Percentiles rank a stretch among this genome's conserved stretches.
These are phyloP conservation scores for Cyberlindnera maclurae DNA, from an alignment of 805 yeast genomes.

Conservation along the genomic window DNA sequence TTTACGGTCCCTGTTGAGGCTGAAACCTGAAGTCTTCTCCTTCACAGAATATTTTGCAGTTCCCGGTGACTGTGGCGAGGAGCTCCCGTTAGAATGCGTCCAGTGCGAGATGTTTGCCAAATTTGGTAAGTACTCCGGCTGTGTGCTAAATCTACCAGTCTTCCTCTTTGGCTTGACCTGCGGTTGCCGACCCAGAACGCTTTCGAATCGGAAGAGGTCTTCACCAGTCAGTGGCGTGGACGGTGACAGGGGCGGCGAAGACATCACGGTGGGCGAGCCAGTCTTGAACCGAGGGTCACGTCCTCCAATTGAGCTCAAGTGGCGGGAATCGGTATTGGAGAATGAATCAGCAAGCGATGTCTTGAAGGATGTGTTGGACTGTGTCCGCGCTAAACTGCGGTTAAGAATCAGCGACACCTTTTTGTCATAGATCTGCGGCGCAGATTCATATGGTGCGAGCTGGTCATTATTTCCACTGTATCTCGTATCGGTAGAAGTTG, in stretches of 20 bases:
- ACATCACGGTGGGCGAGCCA: slow-evolving; percentile 6
- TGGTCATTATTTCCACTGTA: slow-evolving; percentile 37
- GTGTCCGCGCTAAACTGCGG: slow-evolving; percentile 63
- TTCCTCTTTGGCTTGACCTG: slow-evolving; percentile 11
- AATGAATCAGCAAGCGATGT: slow-evolving; percentile 67
- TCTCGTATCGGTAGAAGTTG: slow-evolving; percentile 55
- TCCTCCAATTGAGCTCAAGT: slow-evolving; percentile 15
- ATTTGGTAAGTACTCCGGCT: slow-evolving; percentile 3
- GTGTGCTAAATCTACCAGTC: slow-evolving; percentile 14
- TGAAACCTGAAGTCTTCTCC: slow-evolving; percentile 22
- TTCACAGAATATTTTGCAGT: slow-evolving; percentile 9
- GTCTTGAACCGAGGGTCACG: slow-evolving; percentile 4
- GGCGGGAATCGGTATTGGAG: slow-evolving; percentile 25
- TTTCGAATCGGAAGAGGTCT: slow-evolving; percentile 40
- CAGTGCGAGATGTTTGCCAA: slow-evolving; percentile 1
- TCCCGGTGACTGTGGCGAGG: slow-evolving; percentile 5
- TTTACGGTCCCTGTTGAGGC: slow-evolving; percentile 17
- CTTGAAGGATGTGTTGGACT: slow-evolving; percentile 72
- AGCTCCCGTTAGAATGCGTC: slow-evolving; percentile 1
- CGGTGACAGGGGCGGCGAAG: slow-evolving; percentile 20
- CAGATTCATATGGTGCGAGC: slow-evolving; percentile 54
- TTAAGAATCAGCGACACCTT: slow-evolving; percentile 72
- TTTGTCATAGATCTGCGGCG: slow-evolving; percentile 72
- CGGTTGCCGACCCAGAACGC: slow-evolving; percentile 18
- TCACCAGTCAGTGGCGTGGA: slow-evolving; percentile 29